Base-by-base conservation (phyloP, 2,329 filamentous ascomycete genomes). In the Pseudocercospora cruenta region DNA sequence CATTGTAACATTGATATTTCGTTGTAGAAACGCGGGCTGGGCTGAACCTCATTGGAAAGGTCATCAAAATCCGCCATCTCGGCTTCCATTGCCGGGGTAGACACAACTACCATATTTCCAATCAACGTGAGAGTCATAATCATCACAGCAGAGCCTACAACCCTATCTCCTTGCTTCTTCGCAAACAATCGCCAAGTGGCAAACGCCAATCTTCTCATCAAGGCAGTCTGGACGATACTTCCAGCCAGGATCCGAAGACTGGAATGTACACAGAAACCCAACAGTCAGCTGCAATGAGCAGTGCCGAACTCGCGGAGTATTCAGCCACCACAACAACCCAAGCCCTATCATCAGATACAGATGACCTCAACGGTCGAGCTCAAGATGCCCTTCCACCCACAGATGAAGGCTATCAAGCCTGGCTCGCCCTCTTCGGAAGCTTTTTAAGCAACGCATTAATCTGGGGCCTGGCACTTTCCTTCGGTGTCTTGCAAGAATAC, bases 341-440 rank as follows among this genome's bases (percentile, higher is more conserved):
- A 24, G 22, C 6, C 12, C 12, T 12, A 53, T 21, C 49, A 14
- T 53, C 49, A 24, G 49, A 26, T 5, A 26, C 49, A 53, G 49
- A 53, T 28, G 49, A 53, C 5, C 22, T 53, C 49, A 53, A 53
- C 22, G 6, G 22, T 26, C 19, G 49, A 22, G 58, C 58, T 24
- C 63, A 65, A 61, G 39, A 62, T 43, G 63, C 63, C 6, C 67
- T 80, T 2, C 78, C 78, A n/a, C 77, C 76, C 2, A 73, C 78
- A 19, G 79, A 81, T 65, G 63, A 76, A 60, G 80, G 80, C 4
- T 76, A 73, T 62, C 64, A 74, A 36, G 80, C 80, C 21, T 82
- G 79, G 76, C 63, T 85, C 14, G 84, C 85, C 68, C 74, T 87
- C 4, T 78, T 80, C 14, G 84, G 82, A 0, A 81, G 81, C 59